A percentile compares a stretch with the other conserved stretches of the same genome.
phyloP scores from a whole-genome alignment of 2,329 filamentous ascomycete genomes.

The Acrocalymma vagum region DNA sequence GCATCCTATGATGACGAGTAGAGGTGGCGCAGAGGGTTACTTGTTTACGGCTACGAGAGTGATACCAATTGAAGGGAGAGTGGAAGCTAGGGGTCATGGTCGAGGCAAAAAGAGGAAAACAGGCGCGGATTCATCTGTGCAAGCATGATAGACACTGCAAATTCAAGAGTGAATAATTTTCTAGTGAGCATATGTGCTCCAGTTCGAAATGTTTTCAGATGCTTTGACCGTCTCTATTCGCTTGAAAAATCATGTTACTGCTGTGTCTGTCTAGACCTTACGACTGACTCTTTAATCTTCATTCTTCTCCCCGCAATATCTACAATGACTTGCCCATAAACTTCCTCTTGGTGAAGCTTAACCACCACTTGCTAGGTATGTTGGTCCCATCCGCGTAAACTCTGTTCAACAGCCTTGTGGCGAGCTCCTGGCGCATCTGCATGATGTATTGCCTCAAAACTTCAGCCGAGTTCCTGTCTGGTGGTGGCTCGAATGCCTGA shows the following conservation, averaged over 20 bases:
- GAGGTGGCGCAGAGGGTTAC: conserved; percentile 89
- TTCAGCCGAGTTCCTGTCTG: conserved; percentile 89
- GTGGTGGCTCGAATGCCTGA: conserved; percentile 92
- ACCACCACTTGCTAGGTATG: conserved; percentile 85
- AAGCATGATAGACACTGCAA: conserved; percentile 2
- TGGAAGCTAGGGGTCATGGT: conserved; percentile 83
- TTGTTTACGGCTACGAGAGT: conserved; percentile 86
- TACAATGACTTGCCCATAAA: conserved; percentile 88
- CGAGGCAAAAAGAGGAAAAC: conserved; percentile 70
- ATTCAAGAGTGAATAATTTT: no score
- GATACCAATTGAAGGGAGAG: conserved; percentile 78
- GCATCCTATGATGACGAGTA: conserved; percentile 91
- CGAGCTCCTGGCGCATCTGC: conserved; percentile 93
- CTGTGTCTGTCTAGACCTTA: no score
- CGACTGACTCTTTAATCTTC: no score
- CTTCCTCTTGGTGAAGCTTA: conserved; percentile 98
- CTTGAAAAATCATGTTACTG: no score
- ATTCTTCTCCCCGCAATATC: no score
- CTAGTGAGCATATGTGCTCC: no score
- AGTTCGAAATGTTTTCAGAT: no score
- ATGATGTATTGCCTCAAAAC: conserved; percentile 86
- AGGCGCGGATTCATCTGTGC: conserved; percentile 18
- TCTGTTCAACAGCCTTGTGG: conserved; percentile 79
- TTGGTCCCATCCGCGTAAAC: conserved; percentile 79
- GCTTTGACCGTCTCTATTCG: no score